Evolutionary conservation across 768 basidiomycete species (phyloP).

Genomic region (Porpolomopsis calyptriformis): DNA sequence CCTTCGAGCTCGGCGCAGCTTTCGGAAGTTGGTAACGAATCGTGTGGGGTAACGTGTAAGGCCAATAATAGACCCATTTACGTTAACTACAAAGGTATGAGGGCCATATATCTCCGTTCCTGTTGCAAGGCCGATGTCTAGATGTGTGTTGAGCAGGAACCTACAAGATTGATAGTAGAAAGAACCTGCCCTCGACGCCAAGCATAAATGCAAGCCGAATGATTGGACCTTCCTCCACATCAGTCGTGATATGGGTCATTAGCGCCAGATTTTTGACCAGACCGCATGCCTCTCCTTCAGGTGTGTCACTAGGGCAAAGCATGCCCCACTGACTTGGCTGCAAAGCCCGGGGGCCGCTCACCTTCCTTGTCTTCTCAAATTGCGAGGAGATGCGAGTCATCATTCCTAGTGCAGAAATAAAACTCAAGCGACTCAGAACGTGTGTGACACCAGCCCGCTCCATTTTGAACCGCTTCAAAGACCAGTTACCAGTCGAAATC

Average conservation of each 20-base stretch:
- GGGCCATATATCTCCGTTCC: slow-evolving; percentile 95
- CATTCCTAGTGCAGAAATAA: slow-evolving; percentile 97
- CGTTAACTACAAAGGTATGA: slow-evolving; percentile 88
- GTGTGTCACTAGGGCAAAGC: slow-evolving; percentile 95
- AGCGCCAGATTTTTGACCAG: slow-evolving; percentile 96
- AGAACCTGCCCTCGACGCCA: slow-evolving; percentile 80
- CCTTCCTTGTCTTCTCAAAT: slow-evolving; percentile 98
- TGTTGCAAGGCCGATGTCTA: slow-evolving; percentile 84
- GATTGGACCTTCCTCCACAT: slow-evolving; percentile 93
- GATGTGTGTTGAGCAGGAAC: slow-evolving; percentile 7
- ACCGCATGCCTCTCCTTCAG: slow-evolving; percentile 98
- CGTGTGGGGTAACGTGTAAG: slow-evolving; percentile 75
- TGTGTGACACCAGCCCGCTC: slow-evolving; percentile 98
- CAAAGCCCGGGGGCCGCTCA: slow-evolving; percentile 91
- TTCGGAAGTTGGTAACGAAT: slow-evolving; percentile 87
- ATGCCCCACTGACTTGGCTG: slow-evolving; percentile 99
- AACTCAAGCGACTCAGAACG: slow-evolving; percentile 87
- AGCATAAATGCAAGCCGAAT: slow-evolving; percentile 83
- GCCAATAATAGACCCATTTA: slow-evolving; percentile 94
- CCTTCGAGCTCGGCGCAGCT: slow-evolving; percentile 80
- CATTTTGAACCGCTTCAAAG: slow-evolving; percentile 98
- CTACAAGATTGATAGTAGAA: slow-evolving; percentile 3
- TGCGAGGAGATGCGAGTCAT: slow-evolving; percentile 99
- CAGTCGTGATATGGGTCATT: slow-evolving; percentile 99
- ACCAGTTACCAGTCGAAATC: slow-evolving; percentile 99